These are phyloP conservation scores for Talaromyces sp. DNA, from an alignment of 2,329 filamentous ascomycete species.

Conservation along the genomic window DNA sequence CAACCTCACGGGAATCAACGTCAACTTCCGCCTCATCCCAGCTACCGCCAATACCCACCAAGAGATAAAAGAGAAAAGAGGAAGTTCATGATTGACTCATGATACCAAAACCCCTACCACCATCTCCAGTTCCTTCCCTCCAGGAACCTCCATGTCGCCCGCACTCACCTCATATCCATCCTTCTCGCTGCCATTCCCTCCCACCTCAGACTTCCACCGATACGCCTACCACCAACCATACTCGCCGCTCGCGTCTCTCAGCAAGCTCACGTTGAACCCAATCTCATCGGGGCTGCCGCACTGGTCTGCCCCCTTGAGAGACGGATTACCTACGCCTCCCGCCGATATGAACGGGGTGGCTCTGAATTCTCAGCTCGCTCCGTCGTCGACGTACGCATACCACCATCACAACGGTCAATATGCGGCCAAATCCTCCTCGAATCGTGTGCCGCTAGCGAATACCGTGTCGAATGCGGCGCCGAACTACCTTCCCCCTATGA, in stretches of 20 bases:
- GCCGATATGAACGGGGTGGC: conserved; percentile 43
- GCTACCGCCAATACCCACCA: not conserved
- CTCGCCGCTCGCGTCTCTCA: conserved; percentile 16
- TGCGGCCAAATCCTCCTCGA: not conserved
- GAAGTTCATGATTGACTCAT: conserved; percentile 16
- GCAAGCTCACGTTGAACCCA: conserved; percentile 15
- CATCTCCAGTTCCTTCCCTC: conserved; percentile 21
- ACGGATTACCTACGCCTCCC: conserved; percentile 42
- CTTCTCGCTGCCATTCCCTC: conserved; percentile 27
- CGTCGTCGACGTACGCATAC: conserved; percentile 15
- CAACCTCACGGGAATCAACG: not conserved
- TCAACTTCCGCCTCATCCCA: not conserved
- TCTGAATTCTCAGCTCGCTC: conserved; percentile 26
- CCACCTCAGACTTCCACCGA: conserved; percentile 25
- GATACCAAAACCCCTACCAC: conserved; percentile 11
- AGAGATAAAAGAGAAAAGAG: not conserved
- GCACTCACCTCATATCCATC: conserved; percentile 21
- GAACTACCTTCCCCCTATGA: conserved; percentile 19
- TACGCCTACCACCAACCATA: conserved; percentile 19
- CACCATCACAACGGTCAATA: conserved; percentile 1
- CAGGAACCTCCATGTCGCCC: conserved; percentile 14
- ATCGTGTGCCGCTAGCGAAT: conserved; percentile 15
- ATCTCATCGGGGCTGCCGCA: conserved; percentile 23
- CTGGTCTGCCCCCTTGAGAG: conserved; percentile 38
- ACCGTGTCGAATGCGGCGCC: conserved; percentile 17